Base-by-base conservation (phyloP, 768 basidiomycete species). In the Auriscalpium vulgare region DNA sequence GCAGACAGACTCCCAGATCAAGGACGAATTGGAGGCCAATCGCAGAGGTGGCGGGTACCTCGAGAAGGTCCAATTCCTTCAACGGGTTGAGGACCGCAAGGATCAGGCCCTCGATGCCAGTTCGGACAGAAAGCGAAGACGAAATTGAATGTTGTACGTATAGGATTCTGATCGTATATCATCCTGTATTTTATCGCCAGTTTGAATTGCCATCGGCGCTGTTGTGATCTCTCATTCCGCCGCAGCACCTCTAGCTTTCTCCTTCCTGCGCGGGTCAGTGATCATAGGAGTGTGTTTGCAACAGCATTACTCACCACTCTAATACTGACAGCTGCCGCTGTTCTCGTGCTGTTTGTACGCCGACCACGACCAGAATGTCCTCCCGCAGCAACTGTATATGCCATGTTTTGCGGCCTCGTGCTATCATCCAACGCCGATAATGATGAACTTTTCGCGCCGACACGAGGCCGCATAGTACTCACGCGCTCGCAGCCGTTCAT, bases 1-100 rank as follows among this genome's bases (percentile, higher is more conserved):
- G 0, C 69, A 77, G 51, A 63, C 68, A 23, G 64, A 67, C 17
- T 55, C 73, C 0, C 78, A 73, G 3, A 64, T 85, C 9, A 78
- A 81, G 57, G 84, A 90, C 61, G 87, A 89, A 58, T 75, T 94
- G n/a, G 81, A 87, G 50, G 80, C 81, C 3, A 85, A 91, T 57
- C 74, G 85, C 48, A 78, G 84, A 44, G 80, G 83, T 0, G 89
- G 87, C 9, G 88, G 91, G 0, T 94, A 88, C 68, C 72, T 94
- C 17, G 91, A 90, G 62, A 92, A 88, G 70, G 82, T 91, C 35
- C 89, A 91, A 40, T 94, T 93, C 65, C 69, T 94, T 63, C 73
- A 84, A 56, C 72, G 91, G 47, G 91, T 93, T 0, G 85, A 82
- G 36, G 83, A 82, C 49, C 76, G 88, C 58, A 84, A 79, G 67